Base-by-base conservation (phyloP, 2,329 filamentous ascomycete genomes). In the Aspergillus novofumigatus region DNA sequence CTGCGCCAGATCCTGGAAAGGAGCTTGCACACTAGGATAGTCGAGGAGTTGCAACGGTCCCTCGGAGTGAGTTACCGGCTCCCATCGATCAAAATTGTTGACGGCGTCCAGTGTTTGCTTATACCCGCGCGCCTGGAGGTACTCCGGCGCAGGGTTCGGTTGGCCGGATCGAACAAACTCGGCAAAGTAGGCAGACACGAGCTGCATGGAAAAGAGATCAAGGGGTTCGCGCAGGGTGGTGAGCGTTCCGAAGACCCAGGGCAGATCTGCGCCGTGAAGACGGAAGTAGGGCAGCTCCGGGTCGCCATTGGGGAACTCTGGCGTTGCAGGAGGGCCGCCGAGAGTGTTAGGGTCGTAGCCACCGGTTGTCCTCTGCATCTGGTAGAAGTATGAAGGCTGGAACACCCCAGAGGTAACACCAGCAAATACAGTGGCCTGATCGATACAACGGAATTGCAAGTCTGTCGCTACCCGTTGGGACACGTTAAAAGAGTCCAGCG, bases 391-490 rank as follows among this genome's bases (percentile, higher is more conserved):
- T 0, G 82, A 73, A 7, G 72, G 69, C 41, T 73, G 64, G 64
- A 85, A 80, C 0, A 77, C 76, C 3, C 72, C 72, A 14, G 75
- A 77, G 17, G 59, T 55, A 0, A 79, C 70, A 2, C 79, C 82
- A 0, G 81, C 75, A 64, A 79, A 80, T 5, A 80, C 78, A 3
- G 83, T 85, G 4, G 83, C 82, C 66, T 85, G 79, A 66, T 83
- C 81, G 49, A 81, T 70, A 67, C 84, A 86, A 53, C 82, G 79
- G 74, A 85, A 85, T 11, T 79, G 78, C 53, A 77, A 80, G 66
- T 86, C 83, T 1, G 83, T 85, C 3, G 82, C 78, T 35, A 86
- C 74, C 3, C 80, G 80, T n/a, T 80, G 74, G 23, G 78, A 78
- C 52, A 82, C 73, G 58, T 83, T 83, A 74, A 81, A 86, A 2